phyloP scores from a whole-genome alignment of 2,329 filamentous ascomycete species.

The Aaosphaeria arxii region DNA sequence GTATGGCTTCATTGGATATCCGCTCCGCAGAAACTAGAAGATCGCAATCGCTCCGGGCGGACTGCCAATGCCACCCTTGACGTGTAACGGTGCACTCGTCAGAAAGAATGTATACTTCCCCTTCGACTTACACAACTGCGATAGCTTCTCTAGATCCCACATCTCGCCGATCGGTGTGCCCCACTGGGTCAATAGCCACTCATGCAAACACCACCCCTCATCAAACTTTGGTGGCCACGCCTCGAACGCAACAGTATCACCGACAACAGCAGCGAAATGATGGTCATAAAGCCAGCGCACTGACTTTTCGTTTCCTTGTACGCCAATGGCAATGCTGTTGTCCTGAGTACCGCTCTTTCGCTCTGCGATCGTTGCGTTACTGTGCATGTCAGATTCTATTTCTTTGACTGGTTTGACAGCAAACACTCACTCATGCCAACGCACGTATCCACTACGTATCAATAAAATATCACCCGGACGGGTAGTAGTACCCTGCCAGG shows the following conservation, averaged over 20 bases:
- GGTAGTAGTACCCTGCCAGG: constrained; percentile 26
- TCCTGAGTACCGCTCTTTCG: constrained; percentile 31
- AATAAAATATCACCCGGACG: constrained; percentile 34
- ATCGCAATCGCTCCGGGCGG: constrained; percentile 35
- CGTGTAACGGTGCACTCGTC: constrained; percentile 58
- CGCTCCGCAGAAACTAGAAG: constrained; percentile 13
- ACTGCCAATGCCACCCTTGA: constrained; percentile 45
- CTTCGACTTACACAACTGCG: constrained; percentile 52
- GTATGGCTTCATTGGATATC: neutral
- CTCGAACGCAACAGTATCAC: constrained; percentile 42
- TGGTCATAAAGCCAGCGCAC: constrained; percentile 38
- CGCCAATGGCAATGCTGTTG: constrained; percentile 28
- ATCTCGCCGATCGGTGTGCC: constrained; percentile 34
- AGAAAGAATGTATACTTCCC: constrained; percentile 60
- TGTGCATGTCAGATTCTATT: constrained; percentile 3
- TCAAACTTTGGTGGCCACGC: constrained; percentile 28
- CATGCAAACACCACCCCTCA: constrained; percentile 31
- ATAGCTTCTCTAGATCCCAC: constrained; percentile 49
- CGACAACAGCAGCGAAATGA: constrained; percentile 34
- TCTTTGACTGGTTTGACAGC: neutral
- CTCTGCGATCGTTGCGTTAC: constrained; percentile 20
- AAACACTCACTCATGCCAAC: constrained; percentile 30
- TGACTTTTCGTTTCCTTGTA: constrained; percentile 29
- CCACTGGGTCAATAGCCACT: constrained; percentile 30
- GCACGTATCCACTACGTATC: constrained; percentile 46